A percentile compares a stretch with the other conserved stretches of the same genome.
phyloP scores from a whole-genome alignment of 306 rosid genomes.

The Acacia crassicarpa region DNA sequence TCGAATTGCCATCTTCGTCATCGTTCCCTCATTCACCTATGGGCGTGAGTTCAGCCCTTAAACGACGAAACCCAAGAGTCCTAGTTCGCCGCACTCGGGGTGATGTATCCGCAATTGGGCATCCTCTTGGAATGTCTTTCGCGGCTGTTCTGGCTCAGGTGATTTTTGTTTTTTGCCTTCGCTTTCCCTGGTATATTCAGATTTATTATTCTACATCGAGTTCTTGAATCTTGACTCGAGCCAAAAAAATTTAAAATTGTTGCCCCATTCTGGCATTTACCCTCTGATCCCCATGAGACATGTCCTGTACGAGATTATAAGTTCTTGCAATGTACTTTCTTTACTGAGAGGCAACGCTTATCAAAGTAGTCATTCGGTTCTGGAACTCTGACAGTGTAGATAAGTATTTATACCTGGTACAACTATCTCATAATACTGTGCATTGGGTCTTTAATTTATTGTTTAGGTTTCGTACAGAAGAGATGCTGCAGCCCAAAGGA shows the following conservation, averaged over 20 bases:
- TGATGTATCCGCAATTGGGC: constrained; percentile 56
- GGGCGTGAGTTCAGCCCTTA: constrained; percentile 27
- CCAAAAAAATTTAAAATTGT: not conserved
- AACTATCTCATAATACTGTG: constrained; percentile 12
- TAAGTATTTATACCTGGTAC: not conserved
- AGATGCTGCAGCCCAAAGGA: constrained; percentile 46
- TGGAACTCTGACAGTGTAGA: not conserved
- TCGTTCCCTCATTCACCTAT: constrained; percentile 10
- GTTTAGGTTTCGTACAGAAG: constrained; percentile 66
- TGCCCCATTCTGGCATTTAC: not conserved
- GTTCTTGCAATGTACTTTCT: not conserved
- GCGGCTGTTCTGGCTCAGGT: constrained; percentile 87
- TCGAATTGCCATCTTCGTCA: constrained; percentile 41
- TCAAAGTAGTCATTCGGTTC: not conserved
- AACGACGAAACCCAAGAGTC: constrained; percentile 62
- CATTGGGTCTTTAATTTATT: not conserved
- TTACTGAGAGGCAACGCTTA: not conserved
- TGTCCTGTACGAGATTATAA: not conserved
- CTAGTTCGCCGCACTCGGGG: constrained; percentile 42
- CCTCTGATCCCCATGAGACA: not conserved
- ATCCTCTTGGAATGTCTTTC: constrained; percentile 81
- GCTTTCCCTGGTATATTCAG: no score
- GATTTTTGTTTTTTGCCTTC: not conserved
- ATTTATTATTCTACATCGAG: not conserved
- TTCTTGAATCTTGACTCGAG: not conserved